Base-by-base conservation (phyloP, 2,329 filamentous ascomycete species). In the Paradendryphiella salina region DNA sequence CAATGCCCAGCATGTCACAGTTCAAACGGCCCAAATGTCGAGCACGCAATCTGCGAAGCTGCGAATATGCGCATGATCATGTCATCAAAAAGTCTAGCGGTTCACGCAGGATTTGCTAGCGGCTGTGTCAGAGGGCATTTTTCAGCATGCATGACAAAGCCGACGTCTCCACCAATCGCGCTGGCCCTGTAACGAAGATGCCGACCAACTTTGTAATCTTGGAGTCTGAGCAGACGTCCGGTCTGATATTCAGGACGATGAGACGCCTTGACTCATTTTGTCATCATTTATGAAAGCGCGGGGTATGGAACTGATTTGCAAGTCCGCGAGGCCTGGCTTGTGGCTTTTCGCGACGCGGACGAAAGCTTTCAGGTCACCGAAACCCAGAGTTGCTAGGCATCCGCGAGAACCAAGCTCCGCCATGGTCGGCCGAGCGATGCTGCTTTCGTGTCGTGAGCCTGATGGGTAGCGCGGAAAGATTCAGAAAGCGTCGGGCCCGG, bases 61-160 rank as follows among this genome's bases (percentile, higher is more conserved):
- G 26, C 31, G 21, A 44, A 36, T 31, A 29, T 26, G 49, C 48
- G 41, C 52, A 50, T 57, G 50, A 53, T 59, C 39, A 39, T 50
- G 59, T 60, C 52, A 61, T 60, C 36, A 39, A 33, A 41, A 31
- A 41, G 29, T 51, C 23, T 52, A 46, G 41, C 36, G 44, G 46
- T 50, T 40, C 37, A 29, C 23, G 51, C 47, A 41, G 40, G 49
- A 40, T 17, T 15, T 15, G 21, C 33, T 50, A 46, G 54, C 32
- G 52, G 52, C 34, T 65, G 65, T 67, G 64, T 65, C 64, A 67
- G 58, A 60, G 40, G 46, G 43, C 58, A 63, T 66, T 66, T 52
- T 62, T 64, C 61, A 66, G 62, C 64, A 65, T 33, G 14, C 34
- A 29, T 65, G 43, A 60, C 61, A 64, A 64, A 63, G 56, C 60